A percentile compares a stretch with the other conserved stretches of the same genome.
Evolutionary conservation across 2,329 filamentous ascomycete genomes (phyloP).

Genomic region (Phialocephala subalpina): DNA sequence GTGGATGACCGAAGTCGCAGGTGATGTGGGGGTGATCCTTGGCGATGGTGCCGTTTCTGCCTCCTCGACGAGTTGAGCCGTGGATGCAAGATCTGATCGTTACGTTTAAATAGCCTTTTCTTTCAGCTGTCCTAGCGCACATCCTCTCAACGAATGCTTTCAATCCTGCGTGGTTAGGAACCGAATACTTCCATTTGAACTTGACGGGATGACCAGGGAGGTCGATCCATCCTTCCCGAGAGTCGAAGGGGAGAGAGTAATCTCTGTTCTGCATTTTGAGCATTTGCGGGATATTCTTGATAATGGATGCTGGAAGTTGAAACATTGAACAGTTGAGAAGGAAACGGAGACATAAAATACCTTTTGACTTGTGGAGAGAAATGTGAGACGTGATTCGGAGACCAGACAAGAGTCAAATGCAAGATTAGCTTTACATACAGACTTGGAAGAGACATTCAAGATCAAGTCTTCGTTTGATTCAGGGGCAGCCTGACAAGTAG

Average conservation of each 20-base stretch:
- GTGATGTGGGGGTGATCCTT: slow-evolving; percentile 1
- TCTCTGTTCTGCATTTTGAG: not conserved
- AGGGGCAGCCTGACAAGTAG: no score
- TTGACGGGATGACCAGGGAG: slow-evolving; percentile 4
- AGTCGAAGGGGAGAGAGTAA: not conserved
- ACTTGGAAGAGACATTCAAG: not conserved
- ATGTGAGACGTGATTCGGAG: not conserved
- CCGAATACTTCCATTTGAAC: not conserved
- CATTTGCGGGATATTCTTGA: not conserved
- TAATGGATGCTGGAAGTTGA: not conserved
- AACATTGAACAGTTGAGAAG: not conserved
- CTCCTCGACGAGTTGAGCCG: not conserved
- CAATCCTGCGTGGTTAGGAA: not conserved
- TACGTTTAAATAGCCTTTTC: not conserved
- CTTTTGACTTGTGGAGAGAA: not conserved
- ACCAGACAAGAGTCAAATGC: not conserved
- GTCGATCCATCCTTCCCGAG: slow-evolving; percentile 1
- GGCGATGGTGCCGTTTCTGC: not conserved
- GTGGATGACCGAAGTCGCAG: not conserved
- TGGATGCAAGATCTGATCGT: slow-evolving; percentile 7
- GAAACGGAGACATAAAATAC: not conserved
- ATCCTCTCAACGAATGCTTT: slow-evolving; percentile 5
- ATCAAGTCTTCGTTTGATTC: not conserved
- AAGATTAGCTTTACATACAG: not conserved
- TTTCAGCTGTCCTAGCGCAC: not conserved